Base-by-base conservation (phyloP, 257 asterid species). In the Solanum tarapatanum region DNA sequence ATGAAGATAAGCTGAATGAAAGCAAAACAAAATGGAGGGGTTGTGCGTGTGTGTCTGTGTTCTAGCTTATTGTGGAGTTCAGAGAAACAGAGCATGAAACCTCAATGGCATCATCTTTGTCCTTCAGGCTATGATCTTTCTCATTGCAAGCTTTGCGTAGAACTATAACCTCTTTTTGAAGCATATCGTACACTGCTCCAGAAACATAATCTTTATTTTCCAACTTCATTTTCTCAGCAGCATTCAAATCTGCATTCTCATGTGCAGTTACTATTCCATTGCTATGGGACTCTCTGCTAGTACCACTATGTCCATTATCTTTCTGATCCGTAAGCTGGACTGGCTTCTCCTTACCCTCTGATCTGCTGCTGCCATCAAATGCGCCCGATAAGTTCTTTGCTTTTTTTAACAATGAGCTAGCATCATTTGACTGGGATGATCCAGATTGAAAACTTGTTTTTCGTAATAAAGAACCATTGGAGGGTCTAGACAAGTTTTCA, bases 71-170 rank as follows among this genome's bases (percentile, higher is more conserved):
- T 30, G 39, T 69, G 76, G 76, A 69, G 76, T 69, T 69, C 43
- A 36, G 68, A 88, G 83, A 80, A 43, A 58, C 28, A 48, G 86
- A 87, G 10, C 24, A 21, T 87, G 66, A 21, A 96, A 69, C 99
- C 99, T 95, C 97, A 62, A 96, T 92, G 10, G 96, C 98, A 6
- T 93, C 98, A 87, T 94, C 97, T 92, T 93, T 96, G 91, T 95
- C 98, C 90, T 94, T 96, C 64, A 95, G 91, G 92, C 90, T 89
- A 86, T 94, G 98, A 89, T 95, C 97, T 90, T 96, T 95, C 91
- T 92, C 96, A 68, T 90, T 91, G 93, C 98, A 94, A 87, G 95
- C 93, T 92, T 92, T 96, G 69, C 95, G 92, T 91, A 96, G 90
- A 26, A 88, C 26, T 84, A 94, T 92, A 86, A 95, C 98, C 93